Evolutionary conservation across 2,329 filamentous ascomycete species (phyloP), one percentile per base, ranked within the genome.

Genomic region (Amylocarpus encephaloides): DNA sequence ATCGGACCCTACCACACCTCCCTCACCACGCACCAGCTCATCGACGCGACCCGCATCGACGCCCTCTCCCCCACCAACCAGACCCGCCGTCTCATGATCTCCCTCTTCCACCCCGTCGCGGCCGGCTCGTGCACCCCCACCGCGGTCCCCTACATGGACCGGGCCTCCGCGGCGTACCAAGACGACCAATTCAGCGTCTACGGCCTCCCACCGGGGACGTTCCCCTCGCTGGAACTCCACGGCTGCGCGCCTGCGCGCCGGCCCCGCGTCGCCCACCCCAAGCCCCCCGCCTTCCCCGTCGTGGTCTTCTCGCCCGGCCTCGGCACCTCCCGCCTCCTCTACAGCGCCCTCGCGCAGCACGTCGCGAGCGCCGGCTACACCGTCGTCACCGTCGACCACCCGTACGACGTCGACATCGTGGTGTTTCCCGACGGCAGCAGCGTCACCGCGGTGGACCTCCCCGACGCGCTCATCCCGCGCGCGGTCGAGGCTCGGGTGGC

Each of bases 321-420:
- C 4, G 61, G 61, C 4, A 61, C 51, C 1, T 53, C 64, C 3
- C 59, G 67, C 11, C 58, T 65, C n/a, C 46, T 61, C 10, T 68
- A 69, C 53, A 64, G 49, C 34, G 51, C 53, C 5, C 54, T 67
- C 7, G 62, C 62, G 13, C 61, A 66, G 49, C 53, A 60, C 26
- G 49, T 70, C 2, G 62, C 68, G 9, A 69, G 66, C 41, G 26
- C 54, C 3, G 68, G 68, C 5, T 70, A 66, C 45, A 56, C 59
- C 2, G 64, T 69, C 10, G 53, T 69, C 3, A 62, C 64, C 4
- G 53, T 69, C 18, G 67, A 70, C 43, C 67, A 69, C 44, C 63
- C 67, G 3, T 67, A 67, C 43, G 67, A 70, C 52, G 58, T 60
- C 0, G 54, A 61, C 9, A 61, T 68, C 15, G 61, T 70, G 6